Conservation (phyloP, 2,329 filamentous ascomycete genomes). For the Sarocladium kiliense region DNA sequence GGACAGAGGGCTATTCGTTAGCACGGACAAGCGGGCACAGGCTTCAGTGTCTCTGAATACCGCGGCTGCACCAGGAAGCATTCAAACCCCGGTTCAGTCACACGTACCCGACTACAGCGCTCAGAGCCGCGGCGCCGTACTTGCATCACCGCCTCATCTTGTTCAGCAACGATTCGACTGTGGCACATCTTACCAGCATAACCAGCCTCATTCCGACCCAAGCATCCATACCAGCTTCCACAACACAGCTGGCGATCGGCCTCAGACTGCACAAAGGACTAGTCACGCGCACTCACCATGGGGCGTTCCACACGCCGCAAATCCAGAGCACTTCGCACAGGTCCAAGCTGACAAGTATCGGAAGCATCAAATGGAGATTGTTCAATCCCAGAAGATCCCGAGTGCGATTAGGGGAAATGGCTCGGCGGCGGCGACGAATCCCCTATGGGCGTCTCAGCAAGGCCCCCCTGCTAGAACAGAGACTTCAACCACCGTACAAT, state of each 20-base stretch:
- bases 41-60: constrained; percentile 61
- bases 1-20: constrained; percentile 55
- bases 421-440: background rate
- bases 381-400: background rate
- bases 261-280: constrained; percentile 12
- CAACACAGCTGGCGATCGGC: constrained; percentile 13
- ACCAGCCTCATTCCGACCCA: constrained; percentile 38
- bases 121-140: constrained; percentile 17
- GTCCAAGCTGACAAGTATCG: background rate
- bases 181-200: constrained; percentile 34
- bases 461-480: background rate
- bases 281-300: constrained; percentile 10
- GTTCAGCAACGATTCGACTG: constrained; percentile 29
- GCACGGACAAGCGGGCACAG: constrained; percentile 57
- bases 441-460: background rate
- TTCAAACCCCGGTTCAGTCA: constrained; percentile 28
- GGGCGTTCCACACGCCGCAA: background rate
- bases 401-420: background rate
- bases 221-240: constrained; percentile 26
- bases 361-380: background rate
- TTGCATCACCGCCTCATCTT: constrained; percentile 33
- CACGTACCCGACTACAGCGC: constrained; percentile 15
- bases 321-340: background rate
- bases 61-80: constrained; percentile 55
- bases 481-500: constrained; percentile 40